Base-by-base conservation (phyloP, 148 eudicot species). In the Fagopyrum esculentum region DNA sequence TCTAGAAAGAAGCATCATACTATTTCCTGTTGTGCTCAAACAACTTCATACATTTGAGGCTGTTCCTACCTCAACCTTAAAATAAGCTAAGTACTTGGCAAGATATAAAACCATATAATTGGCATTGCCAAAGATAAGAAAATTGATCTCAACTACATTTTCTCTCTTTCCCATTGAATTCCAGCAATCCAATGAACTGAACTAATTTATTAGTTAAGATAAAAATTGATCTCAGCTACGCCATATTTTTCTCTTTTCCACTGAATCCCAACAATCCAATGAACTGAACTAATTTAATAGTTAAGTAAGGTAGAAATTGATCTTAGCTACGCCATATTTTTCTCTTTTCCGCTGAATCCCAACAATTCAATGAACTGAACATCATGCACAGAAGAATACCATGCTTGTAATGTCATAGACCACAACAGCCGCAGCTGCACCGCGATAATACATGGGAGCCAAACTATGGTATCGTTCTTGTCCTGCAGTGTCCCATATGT, bases 401-500 rank as follows among this genome's bases (percentile, higher is more conserved):
- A 85, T 92, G 84, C 81, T 89, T 60, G 93, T 81, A 72, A 91
- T 84, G 81, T 91, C 96, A 76, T 91, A 91, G 45, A 90, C 92
- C 15, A 90, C 84, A 55, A 88, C 75, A 35, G 96, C 93, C 9
- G 96, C 88, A 74, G 93, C 93, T 55, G 93, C 96, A 82, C 89
- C 91, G 5, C 93, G 93, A 49, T 91, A 89, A 80, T 91, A 91
- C 96, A 90, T 90, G 57, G 96, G 96, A 83, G 92, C 92, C 80
- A 89, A 82, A 85, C 92, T 88, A 9, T 90, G 90, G 78, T 90
- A 90, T 30, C 89, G 81, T 72, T 90, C 96, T 78, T 90, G 96
- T 68, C 96, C 96, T 2, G 92, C 96, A 26, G 92, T 88, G 81
- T 90, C 96, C 96, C 96, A 90, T 77, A 90, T 89, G 74, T 90